A percentile compares a stretch with the other conserved stretches of the same genome.
Conservation (phyloP, 192 early-diverging fungal genomes). For the Coemansia sp. region DNA sequence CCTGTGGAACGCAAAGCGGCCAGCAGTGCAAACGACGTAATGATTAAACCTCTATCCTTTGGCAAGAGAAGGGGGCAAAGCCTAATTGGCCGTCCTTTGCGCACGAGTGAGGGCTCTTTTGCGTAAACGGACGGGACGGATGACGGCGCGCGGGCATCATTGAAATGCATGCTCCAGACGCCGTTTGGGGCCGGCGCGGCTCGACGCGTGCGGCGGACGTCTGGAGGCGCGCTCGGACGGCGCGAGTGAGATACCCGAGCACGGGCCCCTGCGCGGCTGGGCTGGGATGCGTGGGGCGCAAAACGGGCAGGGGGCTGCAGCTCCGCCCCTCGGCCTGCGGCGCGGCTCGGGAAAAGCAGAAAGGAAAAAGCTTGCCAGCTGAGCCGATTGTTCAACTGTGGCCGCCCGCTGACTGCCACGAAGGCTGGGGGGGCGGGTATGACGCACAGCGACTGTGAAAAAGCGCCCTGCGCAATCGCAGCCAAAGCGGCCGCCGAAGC, state of each 20-base stretch:
- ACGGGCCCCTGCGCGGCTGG: neutral
- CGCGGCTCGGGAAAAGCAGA: constrained; percentile 6
- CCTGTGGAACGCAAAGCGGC: constrained; percentile 16
- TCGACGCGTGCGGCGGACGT: no score
- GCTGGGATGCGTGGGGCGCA: neutral
- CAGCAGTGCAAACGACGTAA: neutral
- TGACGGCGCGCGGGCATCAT: neutral
- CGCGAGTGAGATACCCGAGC: neutral
- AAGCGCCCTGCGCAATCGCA: no score
- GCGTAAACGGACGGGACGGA: no score
- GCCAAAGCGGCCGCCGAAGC: neutral
- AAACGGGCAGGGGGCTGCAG: constrained; percentile 1
- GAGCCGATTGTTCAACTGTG: neutral
- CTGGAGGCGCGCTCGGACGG: no score
- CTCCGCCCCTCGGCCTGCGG: neutral
- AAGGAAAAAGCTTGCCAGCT: no score
- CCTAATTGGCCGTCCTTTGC: neutral
- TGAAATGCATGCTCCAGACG: no score
- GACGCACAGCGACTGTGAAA: no score
- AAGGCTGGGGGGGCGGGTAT: no score
- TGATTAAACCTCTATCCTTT: neutral
- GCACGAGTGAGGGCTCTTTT: neutral
- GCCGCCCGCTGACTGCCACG: neutral
- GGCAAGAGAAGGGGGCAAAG: neutral
- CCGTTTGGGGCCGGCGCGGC: no score